Evolutionary conservation across 352 stramenopile species (phyloP).

Genomic region (Pythium sukuiense): DNA sequence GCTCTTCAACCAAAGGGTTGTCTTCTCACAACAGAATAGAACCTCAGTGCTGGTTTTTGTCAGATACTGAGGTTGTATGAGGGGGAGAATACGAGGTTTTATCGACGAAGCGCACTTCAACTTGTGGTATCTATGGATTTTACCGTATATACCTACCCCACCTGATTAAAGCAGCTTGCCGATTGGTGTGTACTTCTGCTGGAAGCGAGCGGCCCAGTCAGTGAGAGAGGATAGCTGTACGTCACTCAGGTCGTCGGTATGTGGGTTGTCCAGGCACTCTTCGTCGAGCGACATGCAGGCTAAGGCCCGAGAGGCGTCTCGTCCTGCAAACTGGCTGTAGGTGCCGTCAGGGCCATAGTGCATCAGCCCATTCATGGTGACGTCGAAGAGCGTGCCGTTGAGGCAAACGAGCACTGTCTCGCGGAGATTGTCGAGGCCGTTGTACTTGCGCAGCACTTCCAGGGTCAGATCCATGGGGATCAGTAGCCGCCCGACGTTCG

Average conservation of each 20-base stretch:
- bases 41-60: slow-evolving; percentile 1
- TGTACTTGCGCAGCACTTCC: slow-evolving; percentile 67
- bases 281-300: slow-evolving; percentile 95
- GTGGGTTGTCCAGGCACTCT: slow-evolving; percentile 83
- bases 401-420: slow-evolving; percentile 89
- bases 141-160: slow-evolving; percentile 4
- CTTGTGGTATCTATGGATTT: slow-evolving; percentile 21
- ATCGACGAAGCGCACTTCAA: slow-evolving; percentile 20
- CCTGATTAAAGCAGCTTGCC: slow-evolving; percentile 41
- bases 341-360: slow-evolving; percentile 92
- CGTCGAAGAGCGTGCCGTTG: slow-evolving; percentile 92
- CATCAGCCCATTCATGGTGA: slow-evolving; percentile 82
- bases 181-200: slow-evolving; percentile 91
- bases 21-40: slow-evolving; percentile 1
- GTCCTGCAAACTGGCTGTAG: slow-evolving; percentile 94
- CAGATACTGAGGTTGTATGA: slow-evolving; percentile 20
- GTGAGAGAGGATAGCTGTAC: slow-evolving; percentile 88
- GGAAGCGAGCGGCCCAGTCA: slow-evolving; percentile 94
- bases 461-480: slow-evolving; percentile 45
- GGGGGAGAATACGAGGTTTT: not conserved
- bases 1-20: slow-evolving; percentile 20
- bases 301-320: slow-evolving; percentile 90
- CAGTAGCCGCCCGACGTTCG: slow-evolving; percentile 89
- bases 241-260: slow-evolving; percentile 76
- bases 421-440: slow-evolving; percentile 62